Evolutionary conservation across 2,329 filamentous ascomycete genomes (phyloP), one percentile per base, ranked within the genome.

Genomic region (Penicillium sp.): DNA sequence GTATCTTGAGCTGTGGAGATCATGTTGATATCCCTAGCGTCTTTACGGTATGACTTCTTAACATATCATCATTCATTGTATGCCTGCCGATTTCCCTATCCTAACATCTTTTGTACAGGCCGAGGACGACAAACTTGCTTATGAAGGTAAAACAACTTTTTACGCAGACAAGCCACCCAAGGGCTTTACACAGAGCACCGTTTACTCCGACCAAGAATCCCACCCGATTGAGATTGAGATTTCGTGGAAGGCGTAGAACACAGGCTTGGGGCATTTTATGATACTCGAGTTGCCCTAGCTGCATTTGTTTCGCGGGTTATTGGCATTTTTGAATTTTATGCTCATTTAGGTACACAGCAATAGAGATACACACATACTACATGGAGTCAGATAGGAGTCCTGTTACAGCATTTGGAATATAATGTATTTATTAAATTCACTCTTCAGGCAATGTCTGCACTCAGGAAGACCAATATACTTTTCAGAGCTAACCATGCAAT

Each of bases 1-100:
- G 79, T n/a, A 74, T 74, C 6, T 78, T 89, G 43, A 80, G 75
- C 14, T 90, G 87, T 68, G 83, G 77, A 4, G 53, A 61, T 8
- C 65, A 68, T 22, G 60, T 75, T 37, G 57, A 56, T 10, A 60
- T 50, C 6, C 67, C 74, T 6, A 65, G 60, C 16, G 56, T 66
- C 42, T 76, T 76, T 46, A 67, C 59, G n/a, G 73, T 76, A 66
- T 57, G 65, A 22, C 9, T 42, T 59, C 21, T 16, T 31, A 16
- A 7, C 21, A 4, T 16, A 13, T 26, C 26, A 8, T 14, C 26
- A 22, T 48, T 33, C 4, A 31, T 19, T 31, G 4, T 8, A 19
- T 47, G 19, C n/a, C 19, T 21, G 19, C 19, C n/a, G 1, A 13
- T 10, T 37, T 9, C 10, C 13, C 16, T 22, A 8, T 49, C 9